phyloP scores from a whole-genome alignment of 495 filamentous ascomycete species.

The Penicillium desertorum region DNA sequence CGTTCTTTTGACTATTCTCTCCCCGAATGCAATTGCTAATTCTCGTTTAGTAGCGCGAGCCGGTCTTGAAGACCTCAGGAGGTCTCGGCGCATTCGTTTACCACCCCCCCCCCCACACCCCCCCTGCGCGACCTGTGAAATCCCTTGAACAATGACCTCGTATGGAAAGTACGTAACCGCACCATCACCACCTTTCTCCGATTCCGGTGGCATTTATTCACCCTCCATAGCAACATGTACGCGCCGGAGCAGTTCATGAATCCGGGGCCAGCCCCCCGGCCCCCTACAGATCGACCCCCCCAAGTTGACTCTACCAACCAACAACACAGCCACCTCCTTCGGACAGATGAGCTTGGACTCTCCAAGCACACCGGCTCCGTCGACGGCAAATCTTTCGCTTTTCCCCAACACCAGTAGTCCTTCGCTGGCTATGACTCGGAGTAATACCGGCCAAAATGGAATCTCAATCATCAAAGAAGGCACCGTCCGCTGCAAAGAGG shows the following conservation, averaged over 20 bases:
- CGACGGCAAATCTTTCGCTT: constrained; percentile 46
- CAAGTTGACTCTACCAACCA: constrained; percentile 64
- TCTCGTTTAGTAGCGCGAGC: constrained; percentile 1
- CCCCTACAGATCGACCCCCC: constrained; percentile 74
- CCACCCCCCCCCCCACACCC: constrained; percentile 11
- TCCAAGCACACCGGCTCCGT: constrained; percentile 54
- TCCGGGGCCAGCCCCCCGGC: constrained; percentile 88
- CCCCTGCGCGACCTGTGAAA: constrained; percentile 14
- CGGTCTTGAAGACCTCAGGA: constrained; percentile 25
- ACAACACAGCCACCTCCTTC: constrained; percentile 70
- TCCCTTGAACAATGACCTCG: constrained; percentile 28
- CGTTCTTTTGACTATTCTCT: neutral
- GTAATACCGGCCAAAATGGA: constrained; percentile 61
- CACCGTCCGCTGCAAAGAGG: constrained; percentile 82
- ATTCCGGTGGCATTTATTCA: constrained; percentile 1
- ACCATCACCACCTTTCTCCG: neutral
- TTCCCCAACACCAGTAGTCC: constrained; percentile 64
- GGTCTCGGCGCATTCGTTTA: constrained; percentile 29
- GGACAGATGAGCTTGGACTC: constrained; percentile 70
- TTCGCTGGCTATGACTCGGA: constrained; percentile 60
- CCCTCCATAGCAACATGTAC: constrained; percentile 52
- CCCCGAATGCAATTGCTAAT: constrained; percentile 3
- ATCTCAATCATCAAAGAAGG: constrained; percentile 84
- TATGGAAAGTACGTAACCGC: constrained; percentile 44
- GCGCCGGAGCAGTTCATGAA: constrained; percentile 86